These are phyloP conservation scores for Beauveria asiatica DNA, from an alignment of 2,329 filamentous ascomycete species.

Conservation along the genomic window DNA sequence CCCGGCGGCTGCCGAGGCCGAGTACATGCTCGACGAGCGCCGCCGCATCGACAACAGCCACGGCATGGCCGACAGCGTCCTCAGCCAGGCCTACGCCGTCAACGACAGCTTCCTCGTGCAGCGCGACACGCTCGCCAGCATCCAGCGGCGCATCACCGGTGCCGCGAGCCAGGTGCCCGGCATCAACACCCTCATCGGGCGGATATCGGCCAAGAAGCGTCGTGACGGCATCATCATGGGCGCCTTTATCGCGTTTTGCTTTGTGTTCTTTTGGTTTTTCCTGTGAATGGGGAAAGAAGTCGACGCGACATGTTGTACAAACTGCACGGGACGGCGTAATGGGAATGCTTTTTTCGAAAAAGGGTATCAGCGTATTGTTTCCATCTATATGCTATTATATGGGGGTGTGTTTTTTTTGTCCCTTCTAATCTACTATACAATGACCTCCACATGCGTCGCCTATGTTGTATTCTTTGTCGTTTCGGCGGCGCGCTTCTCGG, in stretches of 20 bases:
- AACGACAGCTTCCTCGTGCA: slow-evolving; percentile 86
- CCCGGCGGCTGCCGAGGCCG: slow-evolving; percentile 75
- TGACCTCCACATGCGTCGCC: neutral
- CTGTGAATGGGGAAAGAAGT: slow-evolving; percentile 30
- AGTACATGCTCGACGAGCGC: slow-evolving; percentile 95
- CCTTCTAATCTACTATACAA: slow-evolving; percentile 11
- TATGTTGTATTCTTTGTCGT: neutral
- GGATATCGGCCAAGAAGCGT: slow-evolving; percentile 91
- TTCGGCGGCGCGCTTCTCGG: slow-evolving; percentile 9
- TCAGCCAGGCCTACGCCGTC: slow-evolving; percentile 93
- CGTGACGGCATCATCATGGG: slow-evolving; percentile 93
- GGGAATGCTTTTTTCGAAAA: slow-evolving; percentile 6
- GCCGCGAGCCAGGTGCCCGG: slow-evolving; percentile 89
- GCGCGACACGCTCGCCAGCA: slow-evolving; percentile 76
- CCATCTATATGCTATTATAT: slow-evolving; percentile 18
- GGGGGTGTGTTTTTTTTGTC: neutral
- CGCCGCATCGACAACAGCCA: slow-evolving; percentile 80
- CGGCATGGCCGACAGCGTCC: slow-evolving; percentile 77
- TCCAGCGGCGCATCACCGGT: slow-evolving; percentile 82
- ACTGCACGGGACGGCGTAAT: slow-evolving; percentile 22
- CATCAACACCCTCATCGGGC: slow-evolving; percentile 81
- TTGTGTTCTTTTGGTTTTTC: slow-evolving; percentile 70
- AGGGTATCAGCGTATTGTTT: slow-evolving; percentile 28
- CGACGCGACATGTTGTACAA: neutral
- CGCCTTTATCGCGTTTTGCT: slow-evolving; percentile 84